A percentile compares a stretch with the other conserved stretches of the same genome.
Evolutionary conservation across 179 eudicot genomes (phyloP).

Genomic region (Silene coronaria): DNA sequence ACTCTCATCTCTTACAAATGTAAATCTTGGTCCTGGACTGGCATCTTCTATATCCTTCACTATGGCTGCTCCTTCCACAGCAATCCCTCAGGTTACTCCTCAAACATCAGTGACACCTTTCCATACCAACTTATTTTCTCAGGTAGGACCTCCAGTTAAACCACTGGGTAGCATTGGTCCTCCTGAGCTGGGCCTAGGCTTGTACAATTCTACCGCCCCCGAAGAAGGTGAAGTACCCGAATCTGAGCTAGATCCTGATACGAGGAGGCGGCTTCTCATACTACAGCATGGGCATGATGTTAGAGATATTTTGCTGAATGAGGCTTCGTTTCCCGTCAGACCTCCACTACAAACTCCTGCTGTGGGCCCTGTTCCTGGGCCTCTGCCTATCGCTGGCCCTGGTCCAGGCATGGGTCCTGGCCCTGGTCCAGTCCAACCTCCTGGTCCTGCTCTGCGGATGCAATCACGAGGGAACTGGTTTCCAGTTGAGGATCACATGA

Average conservation of each 20-base stretch:
- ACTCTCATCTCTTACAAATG: constrained; percentile 32
- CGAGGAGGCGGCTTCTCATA: constrained; percentile 89
- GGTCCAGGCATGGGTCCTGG: constrained; percentile 18
- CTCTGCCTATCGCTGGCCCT: constrained; percentile 22
- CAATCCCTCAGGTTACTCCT: constrained; percentile 47
- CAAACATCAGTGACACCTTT: constrained; percentile 46
- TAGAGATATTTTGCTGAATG: constrained; percentile 49
- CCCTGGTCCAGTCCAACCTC: constrained; percentile 27
- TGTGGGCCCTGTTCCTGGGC: constrained; percentile 23
- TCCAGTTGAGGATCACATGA: constrained; percentile 71
- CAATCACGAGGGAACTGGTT: constrained; percentile 76
- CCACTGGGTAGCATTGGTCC: constrained; percentile 45
- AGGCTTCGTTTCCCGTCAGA: constrained; percentile 55
- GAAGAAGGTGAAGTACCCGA: constrained; percentile 99
- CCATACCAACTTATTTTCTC: constrained; percentile 36
- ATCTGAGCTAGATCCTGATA: constrained; percentile 94
- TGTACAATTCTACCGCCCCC: constrained; percentile 75
- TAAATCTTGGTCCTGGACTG: constrained; percentile 55
- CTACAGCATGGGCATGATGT: constrained; percentile 90
- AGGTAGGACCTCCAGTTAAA: constrained; percentile 42
- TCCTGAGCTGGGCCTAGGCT: constrained; percentile 41
- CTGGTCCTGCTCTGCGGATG: constrained; percentile 42
- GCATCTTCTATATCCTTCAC: constrained; percentile 41
- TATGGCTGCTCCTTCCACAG: constrained; percentile 41
- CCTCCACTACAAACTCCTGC: constrained; percentile 54